Conservation (phyloP, 2,329 filamentous ascomycete genomes). For the Microcera coccophila region DNA sequence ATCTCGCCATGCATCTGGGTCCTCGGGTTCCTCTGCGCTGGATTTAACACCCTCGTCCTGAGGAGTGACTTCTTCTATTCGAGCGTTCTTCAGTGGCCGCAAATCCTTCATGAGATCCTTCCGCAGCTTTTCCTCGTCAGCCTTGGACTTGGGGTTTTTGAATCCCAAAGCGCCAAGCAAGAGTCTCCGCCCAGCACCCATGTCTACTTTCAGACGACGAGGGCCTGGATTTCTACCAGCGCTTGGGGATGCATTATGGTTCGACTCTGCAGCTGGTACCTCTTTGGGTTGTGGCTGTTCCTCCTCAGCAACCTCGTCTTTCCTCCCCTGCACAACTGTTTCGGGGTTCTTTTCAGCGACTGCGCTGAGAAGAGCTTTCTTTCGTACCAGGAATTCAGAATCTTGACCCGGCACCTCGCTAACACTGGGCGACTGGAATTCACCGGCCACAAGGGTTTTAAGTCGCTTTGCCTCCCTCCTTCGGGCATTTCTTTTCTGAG, state of each 20-base stretch:
- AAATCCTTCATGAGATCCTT: conserved; percentile 55
- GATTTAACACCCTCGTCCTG: conserved; percentile 6
- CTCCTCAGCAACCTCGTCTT: neutral
- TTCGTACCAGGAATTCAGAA: conserved; percentile 36
- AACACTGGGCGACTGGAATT: conserved; percentile 17
- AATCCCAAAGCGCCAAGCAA: conserved; percentile 70
- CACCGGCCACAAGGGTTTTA: conserved; percentile 8
- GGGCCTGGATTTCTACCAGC: conserved; percentile 11
- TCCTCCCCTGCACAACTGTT: conserved; percentile 4
- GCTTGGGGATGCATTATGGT: conserved; percentile 3
- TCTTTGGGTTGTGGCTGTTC: conserved; percentile 8
- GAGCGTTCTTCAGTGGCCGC: conserved; percentile 37
- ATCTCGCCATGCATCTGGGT: conserved; percentile 65
- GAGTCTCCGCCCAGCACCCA: conserved; percentile 63
- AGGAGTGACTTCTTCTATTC: conserved; percentile 21
- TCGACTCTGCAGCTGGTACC: neutral
- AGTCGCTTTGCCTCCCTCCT: conserved; percentile 38
- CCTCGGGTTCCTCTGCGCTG: conserved; percentile 26
- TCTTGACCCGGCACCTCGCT: conserved; percentile 11
- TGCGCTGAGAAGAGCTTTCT: conserved; percentile 37
- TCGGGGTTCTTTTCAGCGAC: conserved; percentile 19
- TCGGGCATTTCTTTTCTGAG: conserved; percentile 51
- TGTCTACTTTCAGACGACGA: conserved; percentile 31
- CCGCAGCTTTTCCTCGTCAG: conserved; percentile 62
- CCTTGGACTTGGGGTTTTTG: conserved; percentile 62